A percentile compares a stretch with the other conserved stretches of the same genome.
Conservation (phyloP, 2,329 filamentous ascomycete genomes). For the Aspergillus quadrilineatus region DNA sequence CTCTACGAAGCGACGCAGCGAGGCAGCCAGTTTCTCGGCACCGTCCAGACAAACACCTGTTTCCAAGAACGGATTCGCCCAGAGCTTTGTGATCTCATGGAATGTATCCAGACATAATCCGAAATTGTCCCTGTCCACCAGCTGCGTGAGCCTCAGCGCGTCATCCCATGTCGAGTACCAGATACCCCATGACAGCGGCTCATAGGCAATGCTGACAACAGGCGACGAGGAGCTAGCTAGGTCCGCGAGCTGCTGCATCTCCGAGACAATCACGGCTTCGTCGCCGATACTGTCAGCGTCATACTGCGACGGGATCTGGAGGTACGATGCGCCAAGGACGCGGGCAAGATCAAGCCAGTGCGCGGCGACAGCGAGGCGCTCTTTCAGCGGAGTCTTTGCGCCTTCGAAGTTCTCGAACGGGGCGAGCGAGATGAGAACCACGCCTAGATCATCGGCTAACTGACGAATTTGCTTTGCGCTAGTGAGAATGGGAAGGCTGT, state of each 20-base stretch:
- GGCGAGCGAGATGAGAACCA: conserved; percentile 32
- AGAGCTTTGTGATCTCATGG: conserved; percentile 34
- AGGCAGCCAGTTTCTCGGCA: conserved; percentile 21
- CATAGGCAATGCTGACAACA: conserved; percentile 35
- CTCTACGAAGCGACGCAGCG: conserved; percentile 23
- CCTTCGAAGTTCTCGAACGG: conserved; percentile 43
- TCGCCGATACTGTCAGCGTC: conserved; percentile 26
- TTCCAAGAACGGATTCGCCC: conserved; percentile 28
- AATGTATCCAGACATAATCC: conserved; percentile 41
- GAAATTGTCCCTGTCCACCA: conserved; percentile 36
- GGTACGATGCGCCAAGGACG: conserved; percentile 25
- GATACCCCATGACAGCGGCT: conserved; percentile 35
- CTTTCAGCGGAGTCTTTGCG: conserved; percentile 23
- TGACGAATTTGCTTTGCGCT: conserved; percentile 21
- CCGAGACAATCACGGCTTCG: conserved; percentile 26
- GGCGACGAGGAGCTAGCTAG: conserved; percentile 24
- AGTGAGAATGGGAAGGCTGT: conserved; percentile 18
- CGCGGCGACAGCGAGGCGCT: conserved; percentile 28
- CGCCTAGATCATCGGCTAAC: conserved; percentile 18
- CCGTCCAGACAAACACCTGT: conserved; percentile 28
- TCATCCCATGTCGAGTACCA: conserved; percentile 36
- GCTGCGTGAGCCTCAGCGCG: conserved; percentile 26
- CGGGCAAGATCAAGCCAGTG: conserved; percentile 34
- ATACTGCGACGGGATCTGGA: conserved; percentile 37
- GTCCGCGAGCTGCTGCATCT: conserved; percentile 32